These are phyloP conservation scores for Rubroboletus satanas DNA, from an alignment of 768 basidiomycete genomes.

Conservation along the genomic window DNA sequence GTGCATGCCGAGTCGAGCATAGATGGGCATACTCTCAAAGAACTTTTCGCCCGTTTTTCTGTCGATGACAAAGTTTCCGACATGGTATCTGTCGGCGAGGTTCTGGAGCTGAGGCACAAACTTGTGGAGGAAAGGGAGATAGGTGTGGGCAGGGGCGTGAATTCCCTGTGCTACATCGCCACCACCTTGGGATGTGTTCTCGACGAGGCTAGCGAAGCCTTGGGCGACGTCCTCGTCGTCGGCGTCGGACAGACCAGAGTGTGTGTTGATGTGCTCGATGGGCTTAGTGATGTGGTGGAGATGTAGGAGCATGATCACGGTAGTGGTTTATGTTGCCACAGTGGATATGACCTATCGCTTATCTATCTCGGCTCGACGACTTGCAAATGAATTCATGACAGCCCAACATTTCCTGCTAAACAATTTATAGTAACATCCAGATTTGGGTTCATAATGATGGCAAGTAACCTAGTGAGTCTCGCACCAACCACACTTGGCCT, in stretches of 20 bases:
- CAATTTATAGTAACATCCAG: not conserved
- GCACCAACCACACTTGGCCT: too few relatives aligned
- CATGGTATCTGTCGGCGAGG: constrained; percentile 48
- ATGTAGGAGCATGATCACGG: constrained; percentile 13
- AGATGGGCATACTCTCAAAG: constrained; percentile 76
- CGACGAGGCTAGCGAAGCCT: constrained; percentile 20
- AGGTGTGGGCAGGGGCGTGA: constrained; percentile 33
- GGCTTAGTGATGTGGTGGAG: constrained; percentile 23
- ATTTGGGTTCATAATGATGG: too few relatives aligned
- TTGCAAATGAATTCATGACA: not conserved
- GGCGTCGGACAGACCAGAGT: constrained; percentile 16
- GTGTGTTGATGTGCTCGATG: constrained; percentile 25
- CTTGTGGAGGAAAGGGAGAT: constrained; percentile 40
- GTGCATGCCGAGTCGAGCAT: constrained; percentile 71
- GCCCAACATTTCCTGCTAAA: not conserved
- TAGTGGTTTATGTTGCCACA: not conserved
- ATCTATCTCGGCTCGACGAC: constrained; percentile 7
- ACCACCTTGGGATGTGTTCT: constrained; percentile 1
- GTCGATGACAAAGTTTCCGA: constrained; percentile 56
- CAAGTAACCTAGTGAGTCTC: too few relatives aligned
- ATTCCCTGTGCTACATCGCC: constrained; percentile 26
- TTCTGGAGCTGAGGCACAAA: constrained; percentile 55
- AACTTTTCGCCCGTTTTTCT: constrained; percentile 47
- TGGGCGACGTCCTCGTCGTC: constrained; percentile 20
- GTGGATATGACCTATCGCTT: not conserved